Evolutionary conservation across 2,329 filamentous ascomycete species (phyloP).

Genomic region (Beauveria medogensis): DNA sequence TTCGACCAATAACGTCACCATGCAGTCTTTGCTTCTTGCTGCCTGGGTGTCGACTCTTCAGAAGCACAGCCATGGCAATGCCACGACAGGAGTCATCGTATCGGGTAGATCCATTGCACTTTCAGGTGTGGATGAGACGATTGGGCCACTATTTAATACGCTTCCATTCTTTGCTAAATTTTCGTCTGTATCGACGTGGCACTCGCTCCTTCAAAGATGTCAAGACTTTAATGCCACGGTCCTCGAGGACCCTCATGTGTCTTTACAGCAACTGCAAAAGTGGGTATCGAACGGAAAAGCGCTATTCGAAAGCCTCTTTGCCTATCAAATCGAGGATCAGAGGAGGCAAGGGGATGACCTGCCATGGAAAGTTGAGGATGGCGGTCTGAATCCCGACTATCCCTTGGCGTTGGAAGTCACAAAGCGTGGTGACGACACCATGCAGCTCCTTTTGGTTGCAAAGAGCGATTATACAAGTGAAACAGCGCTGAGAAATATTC

Average conservation of each 20-base stretch:
- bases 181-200: constrained; percentile 43
- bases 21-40: constrained; percentile 47
- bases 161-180: constrained; percentile 58
- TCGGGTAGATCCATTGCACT: constrained; percentile 70
- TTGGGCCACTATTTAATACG: constrained; percentile 87
- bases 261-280: constrained; percentile 72
- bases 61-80: constrained; percentile 32
- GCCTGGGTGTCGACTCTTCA: constrained; percentile 61
- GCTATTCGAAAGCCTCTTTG: constrained; percentile 75
- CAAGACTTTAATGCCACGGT: constrained; percentile 66
- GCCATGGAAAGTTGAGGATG: constrained; percentile 49
- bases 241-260: constrained; percentile 61
- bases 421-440: constrained; percentile 34
- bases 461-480: constrained; percentile 34
- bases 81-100: constrained; percentile 64
- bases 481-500: constrained; percentile 23
- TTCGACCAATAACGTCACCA: constrained; percentile 17
- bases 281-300: constrained; percentile 57
- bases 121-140: constrained; percentile 53
- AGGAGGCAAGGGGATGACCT: constrained; percentile 18
- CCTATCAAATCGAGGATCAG: constrained; percentile 56
- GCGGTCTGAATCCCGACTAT: constrained; percentile 52
- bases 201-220: constrained; percentile 50
- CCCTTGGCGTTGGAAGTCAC: constrained; percentile 70
- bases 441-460: constrained; percentile 54